Conservation (phyloP, 352 stramenopile genomes). For the Globisporangium carolinianum region DNA sequence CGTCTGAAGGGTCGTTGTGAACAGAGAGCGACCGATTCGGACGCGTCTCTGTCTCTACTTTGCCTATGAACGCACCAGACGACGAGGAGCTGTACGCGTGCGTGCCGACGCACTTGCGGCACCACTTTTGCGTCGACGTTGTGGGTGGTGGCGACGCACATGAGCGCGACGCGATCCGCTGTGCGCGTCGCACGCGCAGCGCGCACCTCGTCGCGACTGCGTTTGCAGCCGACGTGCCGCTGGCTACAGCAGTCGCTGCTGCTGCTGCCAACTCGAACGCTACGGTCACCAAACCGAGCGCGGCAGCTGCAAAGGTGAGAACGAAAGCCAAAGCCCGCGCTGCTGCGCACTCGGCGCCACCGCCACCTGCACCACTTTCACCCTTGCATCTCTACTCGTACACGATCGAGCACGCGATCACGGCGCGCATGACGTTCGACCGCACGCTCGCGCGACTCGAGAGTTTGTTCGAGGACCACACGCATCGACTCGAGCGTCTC, state of each 20-base stretch:
- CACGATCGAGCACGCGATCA: slow-evolving; percentile 40
- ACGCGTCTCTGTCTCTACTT: too few relatives aligned
- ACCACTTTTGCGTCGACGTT: slow-evolving; percentile 35
- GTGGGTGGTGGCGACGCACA: slow-evolving; percentile 12
- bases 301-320: not conserved
- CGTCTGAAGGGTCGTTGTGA: too few relatives aligned
- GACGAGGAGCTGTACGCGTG: slow-evolving; percentile 27
- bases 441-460: slow-evolving; percentile 28
- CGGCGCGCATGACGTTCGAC: slow-evolving; percentile 46
- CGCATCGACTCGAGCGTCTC: slow-evolving; percentile 15
- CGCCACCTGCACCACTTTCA: slow-evolving; percentile 1
- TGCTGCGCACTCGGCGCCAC: not conserved
- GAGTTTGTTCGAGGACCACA: slow-evolving; percentile 31
- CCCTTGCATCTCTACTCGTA: slow-evolving; percentile 37
- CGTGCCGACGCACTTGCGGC: slow-evolving; percentile 30
- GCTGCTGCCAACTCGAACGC: not conserved
- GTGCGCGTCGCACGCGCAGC: slow-evolving; percentile 42
- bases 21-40: too few relatives aligned
- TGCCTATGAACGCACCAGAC: too few relatives aligned
- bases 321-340: not conserved
- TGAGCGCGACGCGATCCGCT: slow-evolving; percentile 17
- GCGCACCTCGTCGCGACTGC: slow-evolving; percentile 36
- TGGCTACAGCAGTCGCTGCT: not conserved
- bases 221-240: not conserved
- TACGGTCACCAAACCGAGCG: not conserved